phyloP scores from a whole-genome alignment of 345 rosid species.

The Salix purpurea region DNA sequence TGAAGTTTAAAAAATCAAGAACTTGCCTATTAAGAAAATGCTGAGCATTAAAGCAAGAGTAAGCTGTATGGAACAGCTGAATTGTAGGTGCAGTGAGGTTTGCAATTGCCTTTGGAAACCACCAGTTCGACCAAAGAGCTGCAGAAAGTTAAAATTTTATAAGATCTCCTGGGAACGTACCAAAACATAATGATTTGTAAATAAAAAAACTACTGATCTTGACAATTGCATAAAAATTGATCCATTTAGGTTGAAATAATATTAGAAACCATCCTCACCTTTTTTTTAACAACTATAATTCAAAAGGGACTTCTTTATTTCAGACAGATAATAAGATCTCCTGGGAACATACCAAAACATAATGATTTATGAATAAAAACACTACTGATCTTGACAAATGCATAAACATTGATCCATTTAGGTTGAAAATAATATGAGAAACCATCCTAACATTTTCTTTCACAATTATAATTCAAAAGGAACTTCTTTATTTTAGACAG shows the following conservation, averaged over 20 bases:
- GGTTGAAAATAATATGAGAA: neutral
- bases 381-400: neutral
- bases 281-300: neutral
- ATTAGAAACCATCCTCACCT: neutral
- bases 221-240: neutral
- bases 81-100: slow-evolving; percentile 38
- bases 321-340: neutral
- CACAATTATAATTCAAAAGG: neutral
- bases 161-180: neutral
- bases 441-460: neutral
- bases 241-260: neutral
- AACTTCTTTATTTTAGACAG: neutral
- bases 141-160: slow-evolving; percentile 23
- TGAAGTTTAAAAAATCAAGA: neutral
- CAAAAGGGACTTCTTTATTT: neutral
- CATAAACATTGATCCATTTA: too few species aligned
- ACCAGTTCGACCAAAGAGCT: slow-evolving; percentile 42
- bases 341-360: neutral
- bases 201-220: neutral
- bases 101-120: slow-evolving; percentile 45
- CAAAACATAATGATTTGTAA: neutral
- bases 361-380: slow-evolving; percentile 1
- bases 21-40: slow-evolving; percentile 66
- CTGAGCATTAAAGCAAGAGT: slow-evolving; percentile 59
- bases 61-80: slow-evolving; percentile 54